These are phyloP conservation scores for Globisporangium parvum DNA, from an alignment of 352 stramenopile species.

Conservation along the genomic window DNA sequence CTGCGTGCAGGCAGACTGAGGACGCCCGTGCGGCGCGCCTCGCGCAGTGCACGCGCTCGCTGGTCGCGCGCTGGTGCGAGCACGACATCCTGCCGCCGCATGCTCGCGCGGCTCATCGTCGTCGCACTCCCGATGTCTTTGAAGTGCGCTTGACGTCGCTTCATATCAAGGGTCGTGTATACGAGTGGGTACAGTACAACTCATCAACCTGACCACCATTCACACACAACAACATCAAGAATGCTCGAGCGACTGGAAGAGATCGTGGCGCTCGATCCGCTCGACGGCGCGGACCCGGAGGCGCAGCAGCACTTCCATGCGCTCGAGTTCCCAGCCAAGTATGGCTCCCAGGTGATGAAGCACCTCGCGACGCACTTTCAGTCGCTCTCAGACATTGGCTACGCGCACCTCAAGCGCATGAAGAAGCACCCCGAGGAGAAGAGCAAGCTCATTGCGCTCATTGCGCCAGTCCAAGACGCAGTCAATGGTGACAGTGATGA, in stretches of 20 bases:
- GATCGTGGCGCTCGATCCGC: conserved; percentile 28
- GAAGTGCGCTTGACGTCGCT: not conserved
- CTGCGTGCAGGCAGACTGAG: conserved; percentile 52
- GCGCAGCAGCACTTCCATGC: conserved; percentile 64
- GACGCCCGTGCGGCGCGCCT: conserved; percentile 55
- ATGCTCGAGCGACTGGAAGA: conserved; percentile 27
- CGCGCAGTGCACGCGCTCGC: conserved; percentile 42
- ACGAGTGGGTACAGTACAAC: not conserved
- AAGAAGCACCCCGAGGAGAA: conserved; percentile 49
- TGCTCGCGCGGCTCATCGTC: not conserved
- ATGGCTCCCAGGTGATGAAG: conserved; percentile 66
- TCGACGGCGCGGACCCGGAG: conserved; percentile 21
- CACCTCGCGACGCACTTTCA: conserved; percentile 41
- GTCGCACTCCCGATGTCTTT: too few relatives aligned
- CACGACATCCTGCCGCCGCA: conserved; percentile 43
- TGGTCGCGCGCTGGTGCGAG: conserved; percentile 52
- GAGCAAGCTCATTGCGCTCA: conserved; percentile 46
- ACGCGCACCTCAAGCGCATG: conserved; percentile 77
- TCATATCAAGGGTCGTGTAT: not conserved
- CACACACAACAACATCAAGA: not conserved
- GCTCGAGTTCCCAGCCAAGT: conserved; percentile 53
- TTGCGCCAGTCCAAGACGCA: conserved; percentile 23
- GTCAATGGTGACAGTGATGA: not conserved
- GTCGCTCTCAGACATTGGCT: conserved; percentile 55
- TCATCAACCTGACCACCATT: not conserved